Conservation (phyloP, 2,329 filamentous ascomycete species). For the Beauveria medogensis region DNA sequence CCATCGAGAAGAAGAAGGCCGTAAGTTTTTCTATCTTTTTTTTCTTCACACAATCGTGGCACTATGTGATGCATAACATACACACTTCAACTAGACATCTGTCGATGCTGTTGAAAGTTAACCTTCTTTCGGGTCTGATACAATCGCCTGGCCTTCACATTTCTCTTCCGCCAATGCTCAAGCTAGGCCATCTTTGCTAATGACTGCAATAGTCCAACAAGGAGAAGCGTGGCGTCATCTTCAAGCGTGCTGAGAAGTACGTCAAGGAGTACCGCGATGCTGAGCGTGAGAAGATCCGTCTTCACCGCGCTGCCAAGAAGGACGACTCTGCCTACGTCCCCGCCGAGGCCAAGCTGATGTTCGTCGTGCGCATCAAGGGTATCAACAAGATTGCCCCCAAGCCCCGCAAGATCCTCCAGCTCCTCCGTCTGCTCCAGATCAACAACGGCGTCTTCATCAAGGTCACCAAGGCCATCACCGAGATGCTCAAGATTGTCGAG, state of each 20-base stretch:
- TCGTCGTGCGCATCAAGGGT: slow-evolving; percentile 99
- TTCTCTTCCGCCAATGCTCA: slow-evolving; percentile 1
- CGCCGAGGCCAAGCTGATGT: slow-evolving; percentile 92
- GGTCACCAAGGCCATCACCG: slow-evolving; percentile 92
- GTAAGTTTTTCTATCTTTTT: slow-evolving; percentile 46
- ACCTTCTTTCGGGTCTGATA: slow-evolving; percentile 99
- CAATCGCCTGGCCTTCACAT: slow-evolving; percentile 23
- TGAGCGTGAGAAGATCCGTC: slow-evolving; percentile 97
- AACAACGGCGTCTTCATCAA: slow-evolving; percentile 99
- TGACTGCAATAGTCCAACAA: slow-evolving; percentile 70
- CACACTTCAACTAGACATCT: slow-evolving; percentile 77
- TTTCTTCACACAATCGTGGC: slow-evolving; percentile 20
- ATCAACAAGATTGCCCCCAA: slow-evolving; percentile 99
- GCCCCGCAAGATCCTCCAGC: slow-evolving; percentile 99
- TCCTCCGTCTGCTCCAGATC: slow-evolving; percentile 99
- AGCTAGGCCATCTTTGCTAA: slow-evolving; percentile 24
- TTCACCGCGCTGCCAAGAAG: slow-evolving; percentile 81
- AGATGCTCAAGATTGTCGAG: slow-evolving; percentile 98
- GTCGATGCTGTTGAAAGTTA: slow-evolving; percentile 97
- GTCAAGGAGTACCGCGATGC: slow-evolving; percentile 98
- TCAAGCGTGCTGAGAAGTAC: slow-evolving; percentile 99
- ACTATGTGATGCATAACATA: slow-evolving; percentile 81
- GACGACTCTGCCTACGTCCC: slow-evolving; percentile 90
- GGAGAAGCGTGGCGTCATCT: slow-evolving; percentile 97
- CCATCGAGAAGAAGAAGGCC: slow-evolving; percentile 80